Conservation (phyloP, 2,329 filamentous ascomycete species). For the Dothideomycetes sp. region DNA sequence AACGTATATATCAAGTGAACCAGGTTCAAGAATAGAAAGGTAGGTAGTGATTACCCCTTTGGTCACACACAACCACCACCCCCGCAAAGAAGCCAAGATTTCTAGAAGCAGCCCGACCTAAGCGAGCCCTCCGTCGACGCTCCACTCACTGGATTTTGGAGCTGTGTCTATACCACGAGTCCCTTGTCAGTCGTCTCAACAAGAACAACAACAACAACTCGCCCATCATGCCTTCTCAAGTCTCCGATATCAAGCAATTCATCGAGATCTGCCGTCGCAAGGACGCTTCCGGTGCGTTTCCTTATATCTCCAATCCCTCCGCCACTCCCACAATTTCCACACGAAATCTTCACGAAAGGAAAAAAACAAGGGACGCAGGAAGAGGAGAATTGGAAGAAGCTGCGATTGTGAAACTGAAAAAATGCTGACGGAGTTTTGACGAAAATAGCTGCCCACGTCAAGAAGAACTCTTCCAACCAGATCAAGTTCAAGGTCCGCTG, state of each 20-base stretch:
- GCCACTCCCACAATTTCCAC: not conserved
- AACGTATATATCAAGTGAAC: not conserved
- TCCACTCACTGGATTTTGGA: no score
- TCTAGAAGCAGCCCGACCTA: no score
- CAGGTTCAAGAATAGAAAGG: not conserved
- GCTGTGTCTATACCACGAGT: no score
- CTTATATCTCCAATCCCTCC: not conserved
- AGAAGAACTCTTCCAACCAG: slow-evolving; percentile 87
- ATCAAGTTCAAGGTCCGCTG: slow-evolving; percentile 99
- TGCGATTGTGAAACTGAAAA: not conserved
- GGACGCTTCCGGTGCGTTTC: slow-evolving; percentile 92
- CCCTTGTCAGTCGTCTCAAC: no score
- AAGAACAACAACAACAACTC: no score
- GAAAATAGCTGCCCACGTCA: slow-evolving; percentile 41
- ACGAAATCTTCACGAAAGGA: not conserved
- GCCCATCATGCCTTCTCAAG: slow-evolving; percentile 94
- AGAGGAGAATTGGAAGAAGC: not conserved
- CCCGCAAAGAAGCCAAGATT: no score
- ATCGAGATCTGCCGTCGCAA: slow-evolving; percentile 99
- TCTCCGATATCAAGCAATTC: slow-evolving; percentile 99
- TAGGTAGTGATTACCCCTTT: not conserved
- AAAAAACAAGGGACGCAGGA: not conserved
- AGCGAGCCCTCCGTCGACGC: no score
- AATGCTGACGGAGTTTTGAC: slow-evolving; percentile 9
- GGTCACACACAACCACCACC: no score